Evolutionary conservation across 2,329 filamentous ascomycete species (phyloP), one percentile per base, ranked within the genome.

Genomic region (Magnaporthiopsis incrustans): DNA sequence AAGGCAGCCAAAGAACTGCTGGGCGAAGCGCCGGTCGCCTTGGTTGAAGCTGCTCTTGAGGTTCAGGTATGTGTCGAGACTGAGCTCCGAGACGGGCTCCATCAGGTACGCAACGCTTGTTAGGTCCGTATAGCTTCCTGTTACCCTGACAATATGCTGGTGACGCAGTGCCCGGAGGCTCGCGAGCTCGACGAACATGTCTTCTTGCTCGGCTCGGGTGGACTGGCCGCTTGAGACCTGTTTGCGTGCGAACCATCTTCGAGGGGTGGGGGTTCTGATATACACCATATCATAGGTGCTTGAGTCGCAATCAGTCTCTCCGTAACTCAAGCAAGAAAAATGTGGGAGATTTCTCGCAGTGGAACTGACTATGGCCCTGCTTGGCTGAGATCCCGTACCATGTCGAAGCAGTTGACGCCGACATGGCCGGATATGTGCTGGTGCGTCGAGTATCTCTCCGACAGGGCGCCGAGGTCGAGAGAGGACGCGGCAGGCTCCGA

Each of bases 201-300:
- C 38, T 2, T 27, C 26, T 15, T 14, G 60, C 33, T 61, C 60
- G 6, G 38, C 25, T n/a, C 14, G 60, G 15, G 38, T 27, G 18
- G 8, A 15, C 11, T 18, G 35, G 27, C 27, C 7, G 15, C 30
- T 18, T 11, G n/a, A 10, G 10, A 27, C 38, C 22, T 22, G 11
- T 5, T 61, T 61, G 60, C 60, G 60, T 18, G 35, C 35, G 38
- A 44, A 53, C 60, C 60, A 61, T 7, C 35, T 61, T 11, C 60
- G 38, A 27, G 25, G 26, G 10, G 27, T 32, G 14, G 60, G 35
- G 3, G 44, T 11, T 10, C 18, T n/a, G 26, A 11, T 32, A 44
- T 61, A 61, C 5, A 61, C 60, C 60, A 44, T n/a, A 35, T 61
- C 60, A 63, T 58, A 38, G 18, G 50, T 60, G 30, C 60, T 60